phyloP scores from a whole-genome alignment of 805 yeast genomes.

The Candida dendrica region DNA sequence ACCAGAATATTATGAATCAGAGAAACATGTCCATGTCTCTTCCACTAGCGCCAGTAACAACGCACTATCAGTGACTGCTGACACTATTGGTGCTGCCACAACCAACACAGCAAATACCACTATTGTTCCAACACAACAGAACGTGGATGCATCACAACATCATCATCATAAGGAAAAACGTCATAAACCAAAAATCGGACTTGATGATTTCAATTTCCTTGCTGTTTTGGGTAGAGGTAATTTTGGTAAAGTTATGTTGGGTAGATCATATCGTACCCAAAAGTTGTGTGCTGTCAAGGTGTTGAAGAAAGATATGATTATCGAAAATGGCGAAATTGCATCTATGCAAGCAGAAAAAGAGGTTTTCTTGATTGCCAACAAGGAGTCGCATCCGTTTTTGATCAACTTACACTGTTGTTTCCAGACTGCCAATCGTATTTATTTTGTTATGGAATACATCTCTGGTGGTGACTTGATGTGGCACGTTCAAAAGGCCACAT shows the following conservation, averaged over 20 bases:
- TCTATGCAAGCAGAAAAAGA: slow-evolving; percentile 92
- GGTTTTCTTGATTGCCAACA: slow-evolving; percentile 77
- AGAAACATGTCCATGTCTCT: neutral
- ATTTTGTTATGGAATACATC: slow-evolving; percentile 97
- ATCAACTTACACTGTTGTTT: slow-evolving; percentile 89
- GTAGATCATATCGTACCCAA: slow-evolving; percentile 80
- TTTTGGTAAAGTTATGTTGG: slow-evolving; percentile 96
- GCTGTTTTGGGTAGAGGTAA: slow-evolving; percentile 98
- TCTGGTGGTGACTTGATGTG: slow-evolving; percentile 99
- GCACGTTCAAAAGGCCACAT: slow-evolving; percentile 92
- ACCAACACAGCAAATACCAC: slow-evolving; percentile 11
- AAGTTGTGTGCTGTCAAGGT: slow-evolving; percentile 93
- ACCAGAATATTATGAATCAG: neutral
- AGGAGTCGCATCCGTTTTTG: slow-evolving; percentile 87
- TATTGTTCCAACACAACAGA: slow-evolving; percentile 4
- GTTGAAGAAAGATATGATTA: slow-evolving; percentile 88
- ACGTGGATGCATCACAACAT: slow-evolving; percentile 5
- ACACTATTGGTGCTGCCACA: slow-evolving; percentile 16
- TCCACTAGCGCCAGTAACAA: too few species aligned
- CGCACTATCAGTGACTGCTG: slow-evolving; percentile 12
- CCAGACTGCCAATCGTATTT: slow-evolving; percentile 95
- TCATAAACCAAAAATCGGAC: slow-evolving; percentile 70
- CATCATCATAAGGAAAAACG: slow-evolving; percentile 16
- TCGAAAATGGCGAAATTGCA: slow-evolving; percentile 93
- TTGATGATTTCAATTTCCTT: slow-evolving; percentile 89